Evolutionary conservation across 106 monocot genomes (phyloP), one percentile per base, ranked within the genome.

Genomic region (Apostasia shenzhenica): DNA sequence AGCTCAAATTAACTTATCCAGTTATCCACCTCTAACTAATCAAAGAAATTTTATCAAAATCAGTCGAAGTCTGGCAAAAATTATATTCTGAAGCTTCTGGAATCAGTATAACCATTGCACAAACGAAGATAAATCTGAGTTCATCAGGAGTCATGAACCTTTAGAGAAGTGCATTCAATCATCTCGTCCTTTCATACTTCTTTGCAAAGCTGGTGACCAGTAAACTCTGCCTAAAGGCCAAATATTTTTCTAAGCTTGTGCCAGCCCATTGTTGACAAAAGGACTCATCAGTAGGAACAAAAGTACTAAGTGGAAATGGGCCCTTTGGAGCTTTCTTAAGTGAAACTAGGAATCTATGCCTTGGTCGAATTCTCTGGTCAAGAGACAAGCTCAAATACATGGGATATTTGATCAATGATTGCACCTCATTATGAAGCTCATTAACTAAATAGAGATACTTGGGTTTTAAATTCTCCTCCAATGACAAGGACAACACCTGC

Each of bases 251-350:
- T 39, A 99, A 63, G 71, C 79, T 92, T 49, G 97, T 99, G 52
- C 92, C 92, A 48, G 97, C 97, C 92, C 97, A 90, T 47, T 87
- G 86, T 26, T 92, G 77, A 58, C 97, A 99, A 57, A 99, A 99
- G 45, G 65, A 67, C 74, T 83, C 89, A 74, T 99, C 97, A 14
- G 87, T 80, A 13, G 89, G 97, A 66, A 99, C 87, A 9, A 99
- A 78, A 45, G 87, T 87, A 55, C 92, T 87, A 12, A 99, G 79
- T 74, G 97, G 97, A 74, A 99, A 99, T 71, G 97, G 97, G 37
- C 97, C 97, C 57, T 90, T 90, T 1, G 92, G 97, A 81, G 87
- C 90, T 68, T 90, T 92, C 73, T 90, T 92, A 41, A 99, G 70
- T 48, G 89, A 89, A 59, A 99, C 87, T 37, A 99, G 78, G 69